Base-by-base conservation (phyloP, 208 protist genomes). In the Borovskyia barvae region DNA sequence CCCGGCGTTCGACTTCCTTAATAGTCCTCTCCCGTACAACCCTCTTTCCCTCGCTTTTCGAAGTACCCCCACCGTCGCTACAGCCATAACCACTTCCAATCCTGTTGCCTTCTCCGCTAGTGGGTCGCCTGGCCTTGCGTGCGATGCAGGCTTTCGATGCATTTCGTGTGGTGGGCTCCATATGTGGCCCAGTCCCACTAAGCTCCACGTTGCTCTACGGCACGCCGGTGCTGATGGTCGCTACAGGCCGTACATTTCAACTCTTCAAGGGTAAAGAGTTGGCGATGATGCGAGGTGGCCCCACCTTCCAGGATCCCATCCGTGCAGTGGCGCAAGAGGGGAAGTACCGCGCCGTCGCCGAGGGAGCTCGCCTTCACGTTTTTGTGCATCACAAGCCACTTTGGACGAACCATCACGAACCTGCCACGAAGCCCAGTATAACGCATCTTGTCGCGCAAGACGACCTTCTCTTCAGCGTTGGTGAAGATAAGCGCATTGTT, bases 261-360 rank as follows among this genome's bases (percentile, higher is more conserved):
- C 68, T 94, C 24, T 94, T 85, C 69, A 87, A 87, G 48, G 85
- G 88, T 5, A 89, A 90, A 55, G 77, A 88, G 42, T 68, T 94
- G 42, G 66, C 77, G 2, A 85, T 92, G 77, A 56, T 92, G 41
- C 88, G 88, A 28, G 88, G 88, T 28, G 88, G 88, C 5, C 84
- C 88, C 15, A 82, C 77, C 39, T 92, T 83, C 51, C 41, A 75
- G 35, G 47, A 78, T 39, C 26, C 66, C 12, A 69, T 94, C 50
- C 37, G 57, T 11, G 76, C 88, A 14, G 88, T 94, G n/a, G 77
- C 85, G 9, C 85, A 92, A 54, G 47, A 57, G n/a, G 82, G 84
- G 17, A 88, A 90, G 66, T 92, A 91, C 63, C 85, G 83, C 39
- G 73, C 76, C 39, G 85, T 85, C 28, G 85, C 80, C 8, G 85